phyloP scores from a whole-genome alignment of 2,329 filamentous ascomycete species.

The Trichoderma sp. region DNA sequence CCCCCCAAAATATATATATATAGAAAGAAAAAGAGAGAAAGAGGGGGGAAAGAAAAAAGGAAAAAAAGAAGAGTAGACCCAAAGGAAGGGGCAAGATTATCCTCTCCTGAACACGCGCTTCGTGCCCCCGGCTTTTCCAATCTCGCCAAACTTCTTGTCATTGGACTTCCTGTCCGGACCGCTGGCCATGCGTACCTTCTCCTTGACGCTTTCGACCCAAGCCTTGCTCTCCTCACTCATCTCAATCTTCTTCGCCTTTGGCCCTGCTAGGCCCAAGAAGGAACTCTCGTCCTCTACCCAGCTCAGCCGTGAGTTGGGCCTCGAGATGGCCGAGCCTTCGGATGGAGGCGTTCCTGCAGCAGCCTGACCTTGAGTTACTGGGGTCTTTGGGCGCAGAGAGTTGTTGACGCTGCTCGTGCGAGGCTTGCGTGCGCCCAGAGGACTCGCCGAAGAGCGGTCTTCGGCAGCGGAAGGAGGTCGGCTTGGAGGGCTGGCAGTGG shows the following conservation, averaged over 20 bases:
- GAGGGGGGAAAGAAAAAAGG: neutral
- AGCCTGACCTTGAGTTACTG: constrained; percentile 40
- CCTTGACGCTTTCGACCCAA: constrained; percentile 83
- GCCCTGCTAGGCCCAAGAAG: constrained; percentile 69
- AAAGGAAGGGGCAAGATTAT: neutral
- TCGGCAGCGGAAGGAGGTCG: constrained; percentile 47
- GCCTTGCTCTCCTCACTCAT: constrained; percentile 73
- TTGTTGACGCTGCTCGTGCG: constrained; percentile 47
- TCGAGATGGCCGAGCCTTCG: constrained; percentile 50
- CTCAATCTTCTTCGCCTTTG: constrained; percentile 63
- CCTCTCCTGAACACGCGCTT: constrained; percentile 67
- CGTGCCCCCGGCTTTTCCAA: constrained; percentile 72
- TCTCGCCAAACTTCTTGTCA: constrained; percentile 61
- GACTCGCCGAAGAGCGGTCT: constrained; percentile 47
- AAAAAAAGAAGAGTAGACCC: neutral
- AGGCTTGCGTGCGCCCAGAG: constrained; percentile 58
- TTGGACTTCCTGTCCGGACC: constrained; percentile 50
- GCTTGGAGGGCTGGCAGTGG: constrained; percentile 48
- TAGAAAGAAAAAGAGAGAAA: neutral
- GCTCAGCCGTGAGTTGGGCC: constrained; percentile 56
- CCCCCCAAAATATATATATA: neutral
- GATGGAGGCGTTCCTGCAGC: constrained; percentile 49
- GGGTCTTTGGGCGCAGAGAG: constrained; percentile 46
- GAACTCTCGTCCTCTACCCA: constrained; percentile 63
- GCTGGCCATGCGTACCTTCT: constrained; percentile 73